Conservation (phyloP, 768 basidiomycete species). For the Cystofilobasidium ferigula region DNA sequence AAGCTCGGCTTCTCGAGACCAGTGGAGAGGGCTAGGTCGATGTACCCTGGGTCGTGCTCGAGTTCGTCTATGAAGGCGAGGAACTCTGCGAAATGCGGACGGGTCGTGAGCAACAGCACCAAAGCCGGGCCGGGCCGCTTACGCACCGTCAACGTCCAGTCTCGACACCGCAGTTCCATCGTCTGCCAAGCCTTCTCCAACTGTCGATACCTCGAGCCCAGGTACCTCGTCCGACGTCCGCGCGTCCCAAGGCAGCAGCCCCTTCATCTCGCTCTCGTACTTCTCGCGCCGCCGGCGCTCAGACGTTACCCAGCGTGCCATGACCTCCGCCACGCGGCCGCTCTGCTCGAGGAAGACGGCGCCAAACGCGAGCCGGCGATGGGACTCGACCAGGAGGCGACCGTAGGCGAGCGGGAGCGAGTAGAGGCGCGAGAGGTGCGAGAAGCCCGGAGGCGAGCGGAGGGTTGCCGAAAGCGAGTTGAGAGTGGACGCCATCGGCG, state of each 20-base stretch:
- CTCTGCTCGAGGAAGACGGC: slow-evolving; percentile 68
- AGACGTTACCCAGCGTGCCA: slow-evolving; percentile 68
- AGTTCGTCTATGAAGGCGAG: slow-evolving; percentile 27
- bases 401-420: slow-evolving; percentile 22
- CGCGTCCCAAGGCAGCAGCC: slow-evolving; percentile 76
- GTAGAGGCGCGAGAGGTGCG: slow-evolving; percentile 17
- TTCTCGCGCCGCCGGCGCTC: slow-evolving; percentile 74
- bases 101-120: neutral
- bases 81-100: slow-evolving; percentile 28
- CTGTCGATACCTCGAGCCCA: slow-evolving; percentile 27
- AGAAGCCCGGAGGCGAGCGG: slow-evolving; percentile 11
- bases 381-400: slow-evolving; percentile 17
- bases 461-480: slow-evolving; percentile 14
- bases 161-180: slow-evolving; percentile 62
- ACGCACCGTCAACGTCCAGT: slow-evolving; percentile 60
- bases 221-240: slow-evolving; percentile 41
- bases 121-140: no score
- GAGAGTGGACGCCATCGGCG: slow-evolving; percentile 8
- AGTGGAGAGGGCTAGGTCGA: slow-evolving; percentile 17
- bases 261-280: slow-evolving; percentile 73
- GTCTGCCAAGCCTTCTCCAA: slow-evolving; percentile 39
- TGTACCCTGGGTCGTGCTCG: slow-evolving; percentile 30
- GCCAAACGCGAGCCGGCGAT: slow-evolving; percentile 18
- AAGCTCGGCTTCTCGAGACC: slow-evolving; percentile 38
- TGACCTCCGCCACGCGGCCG: slow-evolving; percentile 66